Conservation (phyloP, 2,329 filamentous ascomycete genomes). For the Leptoxyphium fumago region DNA sequence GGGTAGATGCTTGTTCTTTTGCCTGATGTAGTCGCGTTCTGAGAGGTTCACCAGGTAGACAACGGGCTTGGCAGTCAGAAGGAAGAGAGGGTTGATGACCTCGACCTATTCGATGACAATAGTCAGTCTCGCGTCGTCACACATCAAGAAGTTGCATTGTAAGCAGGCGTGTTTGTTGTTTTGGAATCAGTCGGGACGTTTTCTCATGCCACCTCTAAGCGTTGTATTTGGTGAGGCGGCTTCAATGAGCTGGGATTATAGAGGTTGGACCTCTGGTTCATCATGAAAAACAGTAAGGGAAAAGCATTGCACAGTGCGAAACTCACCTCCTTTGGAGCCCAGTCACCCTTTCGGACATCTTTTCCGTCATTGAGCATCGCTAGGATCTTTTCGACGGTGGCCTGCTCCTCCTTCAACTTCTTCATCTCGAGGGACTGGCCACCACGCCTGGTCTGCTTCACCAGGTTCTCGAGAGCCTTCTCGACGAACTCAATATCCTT, state of each 20-base stretch:
- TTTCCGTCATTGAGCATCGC: slow-evolving; percentile 74
- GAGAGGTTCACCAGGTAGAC: slow-evolving; percentile 95
- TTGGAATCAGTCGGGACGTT: slow-evolving; percentile 39
- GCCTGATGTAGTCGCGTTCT: slow-evolving; percentile 90
- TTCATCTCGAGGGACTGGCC: slow-evolving; percentile 96
- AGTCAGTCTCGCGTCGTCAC: not conserved
- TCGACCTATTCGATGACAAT: slow-evolving; percentile 53
- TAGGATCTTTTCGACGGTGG: slow-evolving; percentile 80
- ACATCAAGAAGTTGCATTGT: not conserved
- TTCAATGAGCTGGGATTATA: slow-evolving; percentile 99
- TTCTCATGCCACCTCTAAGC: slow-evolving; percentile 82
- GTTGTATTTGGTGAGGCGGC: slow-evolving; percentile 53
- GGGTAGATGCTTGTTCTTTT: slow-evolving; percentile 98
- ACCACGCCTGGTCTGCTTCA: slow-evolving; percentile 89
- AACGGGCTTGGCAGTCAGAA: slow-evolving; percentile 90
- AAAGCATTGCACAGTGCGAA: slow-evolving; percentile 5
- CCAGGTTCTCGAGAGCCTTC: slow-evolving; percentile 80
- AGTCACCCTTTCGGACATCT: slow-evolving; percentile 81
- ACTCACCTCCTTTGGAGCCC: slow-evolving; percentile 89
- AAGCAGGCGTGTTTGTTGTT: not conserved
- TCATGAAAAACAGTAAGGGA: slow-evolving; percentile 43
- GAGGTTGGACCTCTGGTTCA: slow-evolving; percentile 97
- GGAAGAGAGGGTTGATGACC: slow-evolving; percentile 89
- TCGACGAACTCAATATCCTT: slow-evolving; percentile 98
- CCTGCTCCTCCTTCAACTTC: slow-evolving; percentile 89